Evolutionary conservation across 148 eudicot species (phyloP), one percentile per base, ranked within the genome.

Genomic region (Selenicereus undatus): DNA sequence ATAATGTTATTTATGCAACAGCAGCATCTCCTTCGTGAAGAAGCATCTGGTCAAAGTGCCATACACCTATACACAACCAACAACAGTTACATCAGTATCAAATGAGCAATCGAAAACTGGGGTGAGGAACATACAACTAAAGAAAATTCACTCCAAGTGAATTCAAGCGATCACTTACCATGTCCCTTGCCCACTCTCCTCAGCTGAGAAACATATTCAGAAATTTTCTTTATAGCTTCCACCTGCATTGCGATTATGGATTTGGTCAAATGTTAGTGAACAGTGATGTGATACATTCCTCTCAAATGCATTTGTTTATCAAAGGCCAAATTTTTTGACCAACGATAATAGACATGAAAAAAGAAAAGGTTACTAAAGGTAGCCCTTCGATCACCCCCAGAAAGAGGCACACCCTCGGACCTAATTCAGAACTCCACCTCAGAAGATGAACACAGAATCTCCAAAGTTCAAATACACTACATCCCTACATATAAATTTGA

Each of bases 31-130:
- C 89, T 56, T 80, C 90, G 0, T 85, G 76, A 62, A 92, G 93
- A 73, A 95, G 96, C 91, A 86, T 87, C 84, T 95, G 97, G 83
- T 95, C 89, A 30, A 95, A 95, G 81, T 93, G 97, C 98, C 98
- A 95, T 16, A 91, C 94, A 68, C 98, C 98, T 95, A 86, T 74
- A 81, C 26, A 81, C 43, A 20, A 32, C 11, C 29, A 3, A 36
- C 11, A 42, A 42, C 39, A 71, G 20, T 20, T 65, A 77, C 17
- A 77, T 77, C 64, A 82, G 76, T 76, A 76, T 68, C 35, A 21
- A 30, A 12, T 12, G 30, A 9, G 39, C 27, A 22, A 27, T 13
- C 2, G 43, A 56, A 54, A 26, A 29, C 45, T 51, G 68, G 27
- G 27, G 11, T 22, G 30, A 64, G 68, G 29, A 16, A 56, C 14